Base-by-base conservation (phyloP, 192 early-diverging fungal genomes). In the Coemansia sp. region DNA sequence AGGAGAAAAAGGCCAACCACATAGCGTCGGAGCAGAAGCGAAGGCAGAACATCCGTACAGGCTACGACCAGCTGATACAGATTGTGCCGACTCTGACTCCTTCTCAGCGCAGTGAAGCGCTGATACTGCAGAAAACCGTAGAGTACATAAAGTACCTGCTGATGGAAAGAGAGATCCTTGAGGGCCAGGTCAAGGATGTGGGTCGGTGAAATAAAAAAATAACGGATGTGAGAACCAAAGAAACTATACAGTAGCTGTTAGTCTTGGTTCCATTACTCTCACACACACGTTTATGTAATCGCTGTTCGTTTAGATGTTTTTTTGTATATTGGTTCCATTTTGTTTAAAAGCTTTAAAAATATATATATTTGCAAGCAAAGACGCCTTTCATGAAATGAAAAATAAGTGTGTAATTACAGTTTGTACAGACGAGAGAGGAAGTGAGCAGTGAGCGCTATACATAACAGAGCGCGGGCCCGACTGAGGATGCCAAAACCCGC, bases 11-110 rank as follows among this genome's bases (percentile, higher is more conserved):
- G 68, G 90, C 90, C 11, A 96, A 96, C 80, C 95, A 97, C 75
- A 97, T 97, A 83, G 93, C 91, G 1, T 93, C 91, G 22, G 95
- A 97, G 73, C 93, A 97, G 74, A 92, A 94, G 68, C 88, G 95
- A 56, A 84, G 95, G 42, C 90, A 93, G 60, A 94, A 96, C 66
- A 97, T 97, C 72, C 86, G 93, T 14, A 68, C 87, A 20, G 95
- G 95, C 10, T 95, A 95, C 74, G 93, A 95, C 72, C 89, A 92
- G 65, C 87, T 97, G 56, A 89, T 93, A 36, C 90, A 92, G 61
- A 88, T 94, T 63, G 93, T 96, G 32, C 93, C 94, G 42, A 87
- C 87, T 5, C 76, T 96, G 54, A 91, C 87, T 49, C 87, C 89
- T 30, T 89, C 89, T 33, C 94, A 94, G 76, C 85, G 91, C 48